phyloP scores from a whole-genome alignment of 306 rosid genomes.

The Datisca glomerata region DNA sequence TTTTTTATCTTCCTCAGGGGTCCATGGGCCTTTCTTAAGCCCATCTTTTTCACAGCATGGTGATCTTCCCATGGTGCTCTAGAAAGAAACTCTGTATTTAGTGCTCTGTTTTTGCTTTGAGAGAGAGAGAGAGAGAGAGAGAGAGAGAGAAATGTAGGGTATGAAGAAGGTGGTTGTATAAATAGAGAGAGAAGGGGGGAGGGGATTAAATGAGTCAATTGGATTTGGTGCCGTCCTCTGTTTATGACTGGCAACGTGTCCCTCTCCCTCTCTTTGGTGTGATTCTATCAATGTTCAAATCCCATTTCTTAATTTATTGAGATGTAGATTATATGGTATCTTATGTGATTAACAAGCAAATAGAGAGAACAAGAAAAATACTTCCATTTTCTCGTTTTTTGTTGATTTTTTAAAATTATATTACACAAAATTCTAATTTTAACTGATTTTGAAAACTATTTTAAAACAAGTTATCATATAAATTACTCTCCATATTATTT shows the following conservation, averaged over 20 bases:
- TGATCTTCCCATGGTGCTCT: slow-evolving; percentile 78
- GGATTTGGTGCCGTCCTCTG: slow-evolving; percentile 79
- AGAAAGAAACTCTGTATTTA: no score
- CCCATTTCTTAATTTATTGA: no score
- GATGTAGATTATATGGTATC: no score
- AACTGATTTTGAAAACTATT: no score
- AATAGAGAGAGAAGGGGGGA: slow-evolving; percentile 21
- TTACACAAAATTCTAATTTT: no score
- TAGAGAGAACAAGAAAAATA: no score
- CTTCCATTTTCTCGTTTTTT: no score
- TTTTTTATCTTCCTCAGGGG: slow-evolving; percentile 76
- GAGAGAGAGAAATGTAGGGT: slow-evolving; percentile 22
- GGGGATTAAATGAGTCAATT: slow-evolving; percentile 22
- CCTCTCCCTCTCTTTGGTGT: slow-evolving; percentile 7
- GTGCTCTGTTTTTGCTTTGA: not conserved
- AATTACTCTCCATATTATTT: no score
- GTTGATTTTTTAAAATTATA: no score
- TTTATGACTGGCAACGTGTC: slow-evolving; percentile 52
- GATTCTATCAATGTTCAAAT: not conserved
- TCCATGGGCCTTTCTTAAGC: slow-evolving; percentile 97
- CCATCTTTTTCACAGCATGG: slow-evolving; percentile 92
- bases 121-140: not conserved
- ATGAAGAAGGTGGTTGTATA: slow-evolving; percentile 29
- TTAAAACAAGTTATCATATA: no score
- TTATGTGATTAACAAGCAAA: no score